Base-by-base conservation (phyloP, 2,329 filamentous ascomycete species). In the Verticillium dahliae region DNA sequence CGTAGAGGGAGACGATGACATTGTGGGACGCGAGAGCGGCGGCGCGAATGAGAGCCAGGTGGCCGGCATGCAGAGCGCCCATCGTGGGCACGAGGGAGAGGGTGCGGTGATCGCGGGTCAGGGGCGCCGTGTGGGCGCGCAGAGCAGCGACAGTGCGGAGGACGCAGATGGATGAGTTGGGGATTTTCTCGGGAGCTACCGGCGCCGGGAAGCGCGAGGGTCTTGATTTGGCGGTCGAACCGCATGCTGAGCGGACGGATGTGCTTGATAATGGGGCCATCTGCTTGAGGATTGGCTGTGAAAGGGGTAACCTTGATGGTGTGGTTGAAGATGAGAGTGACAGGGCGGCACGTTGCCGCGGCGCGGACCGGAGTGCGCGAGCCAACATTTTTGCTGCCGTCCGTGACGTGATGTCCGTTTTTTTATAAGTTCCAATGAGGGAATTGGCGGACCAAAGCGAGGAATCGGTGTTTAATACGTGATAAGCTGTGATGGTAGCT, bases 51-150 rank as follows among this genome's bases (percentile, higher is more conserved):
- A 99, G 84, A 3, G 90, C 90, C 59, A 97, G 77, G 76, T 99
- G 95, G 50, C 95, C 95, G 61, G 87, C 85, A 75, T 99, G 95
- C n/a, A 99, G 83, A 58, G 95, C 95, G 65, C 95, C 95, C 95
- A 99, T 98, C 37, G 95, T 99, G 1, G 95, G 95, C 39, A 99
- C 92, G 34, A 99, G 86, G 62, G 90, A 92, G 62, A 99, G 87
- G 55, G 87, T 88, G 62, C 89, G 85, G 68, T 89, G 84, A 69
- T 87, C 81, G 63, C 86, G 76, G 39, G 86, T 77, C 63, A 92
- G 85, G 50, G 86, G 82, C 27, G 79, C 82, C 39, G 92, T 87
- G 80, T 89, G 90, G 68, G 81, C 75, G 45, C 91, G 90, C 59
- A 97, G 79, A 11, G 85, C 80, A 14, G 87, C 78, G 62, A 95